Evolutionary conservation across 2,329 filamentous ascomycete genomes (phyloP).

Genomic region (Podosphaera xanthii): DNA sequence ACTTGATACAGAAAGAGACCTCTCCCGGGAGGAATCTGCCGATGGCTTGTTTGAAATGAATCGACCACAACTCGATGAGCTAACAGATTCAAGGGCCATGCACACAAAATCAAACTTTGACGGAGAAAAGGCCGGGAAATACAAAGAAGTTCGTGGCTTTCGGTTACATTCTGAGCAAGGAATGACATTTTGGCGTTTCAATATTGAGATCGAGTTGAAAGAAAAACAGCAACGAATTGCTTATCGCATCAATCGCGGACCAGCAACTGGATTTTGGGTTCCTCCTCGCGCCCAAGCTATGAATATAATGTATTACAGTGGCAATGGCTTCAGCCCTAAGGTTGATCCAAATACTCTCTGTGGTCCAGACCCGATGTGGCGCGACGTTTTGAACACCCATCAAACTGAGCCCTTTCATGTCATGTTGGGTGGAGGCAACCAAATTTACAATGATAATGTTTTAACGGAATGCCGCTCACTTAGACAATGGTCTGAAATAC

Average conservation of each 20-base stretch:
- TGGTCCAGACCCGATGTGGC: slow-evolving; percentile 90
- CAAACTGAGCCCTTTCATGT: slow-evolving; percentile 87
- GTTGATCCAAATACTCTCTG: slow-evolving; percentile 62
- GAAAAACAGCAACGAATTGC: slow-evolving; percentile 64
- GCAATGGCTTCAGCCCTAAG: slow-evolving; percentile 78
- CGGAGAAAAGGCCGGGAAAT: slow-evolving; percentile 61
- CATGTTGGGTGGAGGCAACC: slow-evolving; percentile 92
- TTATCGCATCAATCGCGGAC: slow-evolving; percentile 85
- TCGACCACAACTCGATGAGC: slow-evolving; percentile 28
- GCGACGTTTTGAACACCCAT: slow-evolving; percentile 81
- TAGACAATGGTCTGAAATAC: slow-evolving; percentile 62
- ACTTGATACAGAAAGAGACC: slow-evolving; percentile 52
- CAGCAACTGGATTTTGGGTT: slow-evolving; percentile 82
- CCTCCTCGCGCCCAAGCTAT: slow-evolving; percentile 65
- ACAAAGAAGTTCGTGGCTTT: slow-evolving; percentile 61
- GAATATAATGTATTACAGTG: slow-evolving; percentile 98
- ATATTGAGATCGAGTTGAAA: slow-evolving; percentile 71
- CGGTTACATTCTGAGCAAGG: slow-evolving; percentile 69
- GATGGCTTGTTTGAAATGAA: slow-evolving; percentile 59
- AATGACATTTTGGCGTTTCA: slow-evolving; percentile 93
- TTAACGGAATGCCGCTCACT: slow-evolving; percentile 56
- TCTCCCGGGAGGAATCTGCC: slow-evolving; percentile 60
- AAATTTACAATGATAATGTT: slow-evolving; percentile 83
- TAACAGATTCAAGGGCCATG: slow-evolving; percentile 27
- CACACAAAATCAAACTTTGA: slow-evolving; percentile 34